Base-by-base conservation (phyloP, 1,284 basidiomycete species). In the Gomphus bonarii region DNA sequence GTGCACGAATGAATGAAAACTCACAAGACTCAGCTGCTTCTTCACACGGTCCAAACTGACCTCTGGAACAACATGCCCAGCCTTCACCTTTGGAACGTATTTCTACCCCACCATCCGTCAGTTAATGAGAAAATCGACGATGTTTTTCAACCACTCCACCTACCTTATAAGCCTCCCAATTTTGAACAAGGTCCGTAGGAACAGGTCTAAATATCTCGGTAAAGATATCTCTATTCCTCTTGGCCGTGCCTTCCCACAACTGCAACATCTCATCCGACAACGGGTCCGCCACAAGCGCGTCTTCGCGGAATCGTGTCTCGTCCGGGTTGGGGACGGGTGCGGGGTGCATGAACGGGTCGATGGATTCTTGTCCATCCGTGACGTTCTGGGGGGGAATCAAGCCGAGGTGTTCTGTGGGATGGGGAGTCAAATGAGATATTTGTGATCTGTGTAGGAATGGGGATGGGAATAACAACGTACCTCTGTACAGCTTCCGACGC, bases 131-230 rank as follows among this genome's bases (percentile, higher is more conserved):
- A n/a, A n/a, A n/a, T n/a, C n/a, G n/a, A n/a, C n/a, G n/a, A n/a
- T n/a, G n/a, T n/a, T n/a, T n/a, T n/a, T n/a, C n/a, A n/a, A n/a
- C n/a, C n/a, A n/a, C n/a, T n/a, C 44, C 38, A 58, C 68, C 65
- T 63, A 86, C 87, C 59, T 84, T 82, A 67, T 95, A 95, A 6
- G 82, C 78, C 20, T 77, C 73, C 90, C 88, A 93, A 59, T 76
- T 77, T 63, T 82, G 76, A 55, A 95, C 86, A 30, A 85, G 71
- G 68, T 95, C 88, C 22, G 82, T 85, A 0, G 94, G 93, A 7
- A 94, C 81, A 53, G 85, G 81, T 43, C 81, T 78, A 77, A 94
- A 94, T 54, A 95, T 69, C 67, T 93, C 87, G 3, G 83, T 82
- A 65, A 88, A 94, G 58, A 90, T 76, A 64, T 86, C 84, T 52